A percentile compares a stretch with the other conserved stretches of the same genome.
These are phyloP conservation scores for Ilex paraguariensis DNA, from an alignment of 305 asterid genomes.

Conservation along the genomic window DNA sequence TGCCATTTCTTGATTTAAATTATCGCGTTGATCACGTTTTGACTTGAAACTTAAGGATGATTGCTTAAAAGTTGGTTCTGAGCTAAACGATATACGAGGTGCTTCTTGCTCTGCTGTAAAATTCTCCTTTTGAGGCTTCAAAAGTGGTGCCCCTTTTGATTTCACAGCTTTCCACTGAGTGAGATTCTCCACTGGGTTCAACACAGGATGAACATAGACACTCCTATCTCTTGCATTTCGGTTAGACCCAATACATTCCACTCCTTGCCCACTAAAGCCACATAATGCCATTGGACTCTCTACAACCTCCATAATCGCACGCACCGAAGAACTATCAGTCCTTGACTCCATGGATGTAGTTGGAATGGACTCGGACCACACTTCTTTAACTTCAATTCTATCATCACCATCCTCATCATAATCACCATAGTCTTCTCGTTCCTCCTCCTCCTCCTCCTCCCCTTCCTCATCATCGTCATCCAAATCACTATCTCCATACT, in stretches of 20 bases:
- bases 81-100: slow-evolving; percentile 36
- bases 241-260: slow-evolving; percentile 24
- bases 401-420: slow-evolving; percentile 34
- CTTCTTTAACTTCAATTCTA: slow-evolving; percentile 27
- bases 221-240: slow-evolving; percentile 56
- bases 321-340: slow-evolving; percentile 20
- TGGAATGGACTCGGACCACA: slow-evolving; percentile 49
- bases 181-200: slow-evolving; percentile 83
- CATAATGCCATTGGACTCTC: slow-evolving; percentile 32
- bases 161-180: slow-evolving; percentile 79
- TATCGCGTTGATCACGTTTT: slow-evolving; percentile 31
- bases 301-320: slow-evolving; percentile 33
- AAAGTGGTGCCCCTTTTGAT: slow-evolving; percentile 33
- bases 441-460: slow-evolving; percentile 26
- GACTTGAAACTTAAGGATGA: slow-evolving; percentile 30
- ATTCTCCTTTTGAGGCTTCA: slow-evolving; percentile 73
- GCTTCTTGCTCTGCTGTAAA: slow-evolving; percentile 33
- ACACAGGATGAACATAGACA: slow-evolving; percentile 63
- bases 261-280: slow-evolving; percentile 19
- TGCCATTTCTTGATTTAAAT: slow-evolving; percentile 42
- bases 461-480: slow-evolving; percentile 46
- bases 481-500: slow-evolving; percentile 60
- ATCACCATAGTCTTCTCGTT: slow-evolving; percentile 30
- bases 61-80: slow-evolving; percentile 38
- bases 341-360: slow-evolving; percentile 52